Evolutionary conservation across 352 stramenopile genomes (phyloP).

Genomic region (Elongisporangium prolatum): DNA sequence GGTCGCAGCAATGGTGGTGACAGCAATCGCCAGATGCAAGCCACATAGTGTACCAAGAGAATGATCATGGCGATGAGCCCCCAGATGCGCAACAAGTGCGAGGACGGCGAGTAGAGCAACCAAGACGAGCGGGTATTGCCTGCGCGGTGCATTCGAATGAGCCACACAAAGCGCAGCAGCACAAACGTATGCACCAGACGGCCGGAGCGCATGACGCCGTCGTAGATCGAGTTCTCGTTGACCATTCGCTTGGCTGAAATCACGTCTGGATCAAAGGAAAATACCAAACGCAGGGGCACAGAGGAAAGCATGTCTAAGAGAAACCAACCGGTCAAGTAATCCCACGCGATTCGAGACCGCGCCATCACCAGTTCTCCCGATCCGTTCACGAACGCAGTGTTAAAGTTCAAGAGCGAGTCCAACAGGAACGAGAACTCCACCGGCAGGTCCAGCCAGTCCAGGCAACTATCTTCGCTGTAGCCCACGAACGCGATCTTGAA

Average conservation of each 20-base stretch:
- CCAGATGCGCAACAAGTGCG: slow-evolving; percentile 30
- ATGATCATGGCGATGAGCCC: slow-evolving; percentile 33
- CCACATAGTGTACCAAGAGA: slow-evolving; percentile 43
- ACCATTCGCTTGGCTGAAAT: slow-evolving; percentile 15
- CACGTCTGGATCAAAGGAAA: slow-evolving; percentile 4
- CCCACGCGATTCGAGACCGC: slow-evolving; percentile 2
- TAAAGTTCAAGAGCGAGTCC: slow-evolving; percentile 11
- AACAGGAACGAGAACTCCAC: slow-evolving; percentile 31
- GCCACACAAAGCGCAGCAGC: slow-evolving; percentile 10
- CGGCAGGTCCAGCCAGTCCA: slow-evolving; percentile 11
- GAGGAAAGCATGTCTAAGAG: slow-evolving; percentile 4
- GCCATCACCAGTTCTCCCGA: slow-evolving; percentile 7
- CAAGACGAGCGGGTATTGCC: slow-evolving; percentile 28
- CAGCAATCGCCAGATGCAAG: slow-evolving; percentile 38
- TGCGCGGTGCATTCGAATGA: slow-evolving; percentile 4
- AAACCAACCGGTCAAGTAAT: slow-evolving; percentile 5
- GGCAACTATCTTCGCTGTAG: too few relatives aligned
- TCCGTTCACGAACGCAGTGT: slow-evolving; percentile 7
- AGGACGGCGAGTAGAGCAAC: slow-evolving; percentile 46
- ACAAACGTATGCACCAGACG: slow-evolving; percentile 17
- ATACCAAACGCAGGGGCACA: neutral
- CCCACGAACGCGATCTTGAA: too few relatives aligned
- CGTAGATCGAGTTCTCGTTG: slow-evolving; percentile 1
- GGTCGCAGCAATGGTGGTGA: neutral
- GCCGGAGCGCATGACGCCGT: too few relatives aligned